These are phyloP conservation scores for Colletotrichum agaves DNA, from an alignment of 2,329 filamentous ascomycete genomes.

Conservation along the genomic window DNA sequence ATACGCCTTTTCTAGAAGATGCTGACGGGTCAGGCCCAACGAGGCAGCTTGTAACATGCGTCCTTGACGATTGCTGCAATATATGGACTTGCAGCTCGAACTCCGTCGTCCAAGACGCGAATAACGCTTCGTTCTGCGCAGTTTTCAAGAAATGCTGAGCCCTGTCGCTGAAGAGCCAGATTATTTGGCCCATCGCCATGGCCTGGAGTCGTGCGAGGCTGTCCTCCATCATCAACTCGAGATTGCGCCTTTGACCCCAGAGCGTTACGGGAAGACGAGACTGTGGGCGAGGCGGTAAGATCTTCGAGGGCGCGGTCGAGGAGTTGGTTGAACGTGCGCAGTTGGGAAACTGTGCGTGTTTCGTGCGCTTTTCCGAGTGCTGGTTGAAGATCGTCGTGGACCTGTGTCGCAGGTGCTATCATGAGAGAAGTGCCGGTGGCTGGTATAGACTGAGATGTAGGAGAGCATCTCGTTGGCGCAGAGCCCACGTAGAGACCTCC, in stretches of 20 bases:
- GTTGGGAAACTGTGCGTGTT: not conserved
- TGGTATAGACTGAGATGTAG: conserved; percentile 20
- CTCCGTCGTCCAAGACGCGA: conserved; percentile 19
- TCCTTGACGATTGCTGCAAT: not conserved
- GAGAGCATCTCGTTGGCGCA: conserved; percentile 27
- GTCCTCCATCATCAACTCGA: not conserved
- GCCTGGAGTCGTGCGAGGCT: not conserved
- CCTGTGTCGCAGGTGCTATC: too few species aligned
- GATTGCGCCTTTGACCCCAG: not conserved
- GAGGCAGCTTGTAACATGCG: too few species aligned
- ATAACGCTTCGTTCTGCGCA: not conserved
- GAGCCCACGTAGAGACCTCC: conserved; percentile 13
- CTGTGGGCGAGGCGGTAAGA: not conserved
- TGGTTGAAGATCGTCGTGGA: not conserved
- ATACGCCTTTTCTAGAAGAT: not conserved
- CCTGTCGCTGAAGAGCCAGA: conserved; percentile 9
- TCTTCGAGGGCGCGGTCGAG: conserved; percentile 8
- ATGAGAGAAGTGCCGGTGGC: conserved; percentile 1
- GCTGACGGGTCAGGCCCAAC: not conserved
- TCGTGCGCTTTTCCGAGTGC: conserved; percentile 12
- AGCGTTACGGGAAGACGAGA: not conserved
- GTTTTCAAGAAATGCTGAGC: not conserved
- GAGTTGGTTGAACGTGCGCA: not conserved
- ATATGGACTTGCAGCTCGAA: conserved; percentile 10
- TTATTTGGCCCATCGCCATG: conserved; percentile 24